Evolutionary conservation across 164 flowering plant species (phyloP), one percentile per base, ranked within the genome.

Genomic region (Malania oleifera): DNA sequence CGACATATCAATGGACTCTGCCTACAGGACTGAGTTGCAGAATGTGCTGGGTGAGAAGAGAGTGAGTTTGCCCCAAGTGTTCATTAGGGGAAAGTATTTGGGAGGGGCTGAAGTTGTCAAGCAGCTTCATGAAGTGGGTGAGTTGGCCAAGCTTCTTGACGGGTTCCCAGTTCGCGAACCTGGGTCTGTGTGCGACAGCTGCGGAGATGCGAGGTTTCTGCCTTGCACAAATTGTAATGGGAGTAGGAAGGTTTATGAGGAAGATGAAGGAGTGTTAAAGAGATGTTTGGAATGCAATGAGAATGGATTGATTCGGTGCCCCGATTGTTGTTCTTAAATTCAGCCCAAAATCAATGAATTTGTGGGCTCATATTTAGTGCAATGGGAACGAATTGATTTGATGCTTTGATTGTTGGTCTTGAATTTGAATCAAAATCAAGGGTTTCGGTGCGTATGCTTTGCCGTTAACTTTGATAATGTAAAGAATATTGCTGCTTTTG

Each of bases 241-340:
- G 55, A 52, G 55, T 19, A 52, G 55, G 38, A 52, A 31, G 55
- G 34, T 52, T 5, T 52, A 8, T 52, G 37, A 27, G 55, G 38
- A 52, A 11, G 55, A 52, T 52, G 55, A 52, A 52, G 55, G 37
- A 19, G 55, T 28, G 8, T 8, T 28, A 9, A 52, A 37, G 13
- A 52, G 37, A 18, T 52, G 55, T 13, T 17, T 27, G 11, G 34
- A 15, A 14, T 52, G 55, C 55, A 52, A 52, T 28, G 55, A 52
- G 55, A 52, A 52, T 52, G 55, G 55, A 7, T 17, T 52, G 37
- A 27, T 27, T 1, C 18, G 55, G 35, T 52, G 55, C 55, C 55
- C 55, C 11, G 11, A 15, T 31, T 52, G 55, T 28, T 52, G 37
- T 15, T 52, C 55, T 27, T 52, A 26, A 46, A 12, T 12, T 23